phyloP scores from a whole-genome alignment of 148 eudicot species.

The Rhododendron kiyosumense region DNA sequence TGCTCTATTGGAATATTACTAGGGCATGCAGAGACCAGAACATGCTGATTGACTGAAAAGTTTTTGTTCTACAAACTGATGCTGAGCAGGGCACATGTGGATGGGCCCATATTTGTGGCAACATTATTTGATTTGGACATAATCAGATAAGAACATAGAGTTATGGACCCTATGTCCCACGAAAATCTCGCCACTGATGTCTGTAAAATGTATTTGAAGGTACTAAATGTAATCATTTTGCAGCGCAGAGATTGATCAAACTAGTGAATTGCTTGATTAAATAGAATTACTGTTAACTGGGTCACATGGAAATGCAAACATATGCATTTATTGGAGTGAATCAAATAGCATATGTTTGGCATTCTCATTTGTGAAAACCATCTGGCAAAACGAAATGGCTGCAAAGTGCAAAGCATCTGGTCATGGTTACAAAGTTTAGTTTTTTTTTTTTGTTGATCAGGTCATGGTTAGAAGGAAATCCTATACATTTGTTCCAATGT shows the following conservation, averaged over 20 bases:
- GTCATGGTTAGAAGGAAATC: too few relatives aligned
- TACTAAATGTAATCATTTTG: neutral
- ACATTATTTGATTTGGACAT: slow-evolving; percentile 8
- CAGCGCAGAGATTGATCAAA: neutral
- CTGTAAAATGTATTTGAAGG: neutral
- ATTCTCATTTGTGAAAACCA: neutral
- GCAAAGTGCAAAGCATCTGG: neutral
- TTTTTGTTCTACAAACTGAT: neutral
- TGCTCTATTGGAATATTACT: neutral
- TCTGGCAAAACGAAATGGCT: neutral
- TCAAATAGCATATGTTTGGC: neutral
- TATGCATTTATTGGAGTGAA: neutral
- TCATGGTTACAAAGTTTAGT: neutral
- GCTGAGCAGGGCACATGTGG: slow-evolving; percentile 4
- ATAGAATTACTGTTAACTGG: neutral
- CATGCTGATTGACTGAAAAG: neutral
- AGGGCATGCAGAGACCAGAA: neutral
- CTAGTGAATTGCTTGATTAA: neutral
- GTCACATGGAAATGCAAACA: neutral
- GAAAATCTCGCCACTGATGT: neutral
- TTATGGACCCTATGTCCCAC: neutral
- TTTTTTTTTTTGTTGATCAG: too few relatives aligned
- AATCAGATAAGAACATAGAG: neutral
- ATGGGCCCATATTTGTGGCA: neutral
- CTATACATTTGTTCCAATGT: neutral